Conservation (phyloP, 1,139 yeast genomes). For the Diutina pseudorugosa region DNA sequence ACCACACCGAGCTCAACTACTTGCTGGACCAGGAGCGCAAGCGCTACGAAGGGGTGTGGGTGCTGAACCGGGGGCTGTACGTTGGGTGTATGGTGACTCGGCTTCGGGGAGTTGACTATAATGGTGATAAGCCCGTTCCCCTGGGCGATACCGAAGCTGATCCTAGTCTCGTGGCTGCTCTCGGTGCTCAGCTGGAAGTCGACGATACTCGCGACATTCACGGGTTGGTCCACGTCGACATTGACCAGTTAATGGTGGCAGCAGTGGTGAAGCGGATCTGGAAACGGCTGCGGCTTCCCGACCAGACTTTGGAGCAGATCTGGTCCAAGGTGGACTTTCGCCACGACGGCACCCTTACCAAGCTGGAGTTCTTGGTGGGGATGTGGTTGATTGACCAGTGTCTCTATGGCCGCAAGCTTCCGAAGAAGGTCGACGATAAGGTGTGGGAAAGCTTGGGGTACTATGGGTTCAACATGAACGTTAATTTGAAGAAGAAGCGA, state of each 20-base stretch:
- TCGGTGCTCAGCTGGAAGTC: not conserved
- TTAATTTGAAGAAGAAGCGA: slow-evolving; percentile 25
- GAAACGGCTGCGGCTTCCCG: slow-evolving; percentile 63
- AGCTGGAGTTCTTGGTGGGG: slow-evolving; percentile 79
- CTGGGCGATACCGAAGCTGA: not conserved
- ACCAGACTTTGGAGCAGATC: slow-evolving; percentile 48
- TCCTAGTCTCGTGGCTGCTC: not conserved
- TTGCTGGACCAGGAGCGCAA: slow-evolving; percentile 68
- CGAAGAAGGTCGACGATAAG: slow-evolving; percentile 42
- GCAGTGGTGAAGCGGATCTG: slow-evolving; percentile 69
- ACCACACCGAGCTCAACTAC: slow-evolving; percentile 50
- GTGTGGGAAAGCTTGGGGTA: slow-evolving; percentile 60
- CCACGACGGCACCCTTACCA: slow-evolving; percentile 64
- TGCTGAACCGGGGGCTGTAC: slow-evolving; percentile 65
- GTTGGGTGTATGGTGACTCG: slow-evolving; percentile 28
- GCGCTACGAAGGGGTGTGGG: slow-evolving; percentile 91
- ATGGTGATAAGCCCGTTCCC: not conserved
- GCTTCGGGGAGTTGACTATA: slow-evolving; percentile 23
- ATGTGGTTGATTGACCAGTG: slow-evolving; percentile 96
- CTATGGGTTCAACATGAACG: slow-evolving; percentile 23
- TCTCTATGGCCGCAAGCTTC: slow-evolving; percentile 84
- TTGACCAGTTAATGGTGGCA: not conserved
- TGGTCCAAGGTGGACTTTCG: slow-evolving; percentile 77
- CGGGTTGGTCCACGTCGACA: slow-evolving; percentile 39
- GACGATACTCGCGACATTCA: slow-evolving; percentile 11